phyloP scores from a whole-genome alignment of 371 early-diverging fungal genomes.

The Apophysomyces sp. region DNA sequence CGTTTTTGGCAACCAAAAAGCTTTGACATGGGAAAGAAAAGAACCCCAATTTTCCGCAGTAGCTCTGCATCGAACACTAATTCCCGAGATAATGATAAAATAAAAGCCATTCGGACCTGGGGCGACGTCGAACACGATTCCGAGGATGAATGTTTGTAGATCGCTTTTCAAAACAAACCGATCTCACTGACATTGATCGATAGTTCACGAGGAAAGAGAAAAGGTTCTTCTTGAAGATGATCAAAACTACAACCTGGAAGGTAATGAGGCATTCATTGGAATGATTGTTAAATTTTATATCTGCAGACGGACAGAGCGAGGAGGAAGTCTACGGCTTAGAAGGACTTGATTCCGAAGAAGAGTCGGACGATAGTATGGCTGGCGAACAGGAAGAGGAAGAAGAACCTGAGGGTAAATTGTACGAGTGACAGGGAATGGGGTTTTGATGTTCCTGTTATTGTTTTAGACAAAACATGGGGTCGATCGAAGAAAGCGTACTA shows the following conservation, averaged over 20 bases:
- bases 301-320: slow-evolving; percentile 49
- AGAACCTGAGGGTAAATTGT: slow-evolving; percentile 44
- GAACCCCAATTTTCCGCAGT: slow-evolving; percentile 37
- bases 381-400: slow-evolving; percentile 41
- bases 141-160: slow-evolving; percentile 73
- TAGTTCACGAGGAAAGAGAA: slow-evolving; percentile 58
- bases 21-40: slow-evolving; percentile 44
- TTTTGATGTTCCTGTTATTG: not conserved
- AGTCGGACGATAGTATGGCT: slow-evolving; percentile 19
- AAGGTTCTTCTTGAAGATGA: slow-evolving; percentile 59
- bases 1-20: not conserved
- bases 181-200: not conserved
- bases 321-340: slow-evolving; percentile 67
- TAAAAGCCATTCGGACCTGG: slow-evolving; percentile 72
- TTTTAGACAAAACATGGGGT: slow-evolving; percentile 66
- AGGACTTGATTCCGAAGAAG: slow-evolving; percentile 44
- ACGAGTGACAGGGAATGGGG: not conserved
- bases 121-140: slow-evolving; percentile 81
- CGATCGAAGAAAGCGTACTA: slow-evolving; percentile 70
- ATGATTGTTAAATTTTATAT: too few species aligned
- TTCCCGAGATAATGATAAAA: slow-evolving; percentile 20
- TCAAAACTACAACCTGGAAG: slow-evolving; percentile 34
- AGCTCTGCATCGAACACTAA: slow-evolving; percentile 8
- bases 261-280: too few species aligned
- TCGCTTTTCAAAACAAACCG: not conserved